Percentiles rank a stretch among this genome's conserved stretches.
These are phyloP conservation scores for Trichoderma sp. DNA, from an alignment of 2,329 filamentous ascomycete species.

Conservation along the genomic window DNA sequence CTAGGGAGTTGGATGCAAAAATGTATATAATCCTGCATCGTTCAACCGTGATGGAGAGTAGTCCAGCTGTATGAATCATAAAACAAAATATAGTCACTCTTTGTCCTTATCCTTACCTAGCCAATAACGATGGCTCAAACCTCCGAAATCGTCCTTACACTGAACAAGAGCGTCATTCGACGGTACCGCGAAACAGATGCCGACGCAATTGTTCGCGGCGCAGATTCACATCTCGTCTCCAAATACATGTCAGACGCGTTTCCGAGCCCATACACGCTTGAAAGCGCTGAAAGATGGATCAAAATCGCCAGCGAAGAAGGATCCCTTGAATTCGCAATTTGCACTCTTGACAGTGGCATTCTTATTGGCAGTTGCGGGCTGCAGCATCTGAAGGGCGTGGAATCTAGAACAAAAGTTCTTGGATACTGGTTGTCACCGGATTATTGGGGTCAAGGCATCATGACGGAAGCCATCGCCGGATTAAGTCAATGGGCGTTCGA, in stretches of 20 bases:
- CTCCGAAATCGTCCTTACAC: background rate
- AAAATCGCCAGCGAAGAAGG: slow-evolving; percentile 1
- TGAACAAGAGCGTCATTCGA: slow-evolving; percentile 5
- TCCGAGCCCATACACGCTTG: slow-evolving; percentile 5
- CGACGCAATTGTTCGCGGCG: background rate
- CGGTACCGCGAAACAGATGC: slow-evolving; percentile 2
- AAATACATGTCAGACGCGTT: slow-evolving; percentile 9
- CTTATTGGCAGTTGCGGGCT: slow-evolving; percentile 8
- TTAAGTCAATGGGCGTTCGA: slow-evolving; percentile 1
- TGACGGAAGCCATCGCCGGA: slow-evolving; percentile 3
- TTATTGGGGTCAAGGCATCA: slow-evolving; percentile 7
- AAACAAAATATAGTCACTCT: background rate
- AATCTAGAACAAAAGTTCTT: slow-evolving; percentile 11
- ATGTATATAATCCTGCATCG: background rate
- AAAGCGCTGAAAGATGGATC: background rate
- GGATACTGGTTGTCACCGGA: slow-evolving; percentile 12
- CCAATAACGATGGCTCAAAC: background rate
- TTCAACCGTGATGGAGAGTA: background rate
- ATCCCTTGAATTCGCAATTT: slow-evolving; percentile 5
- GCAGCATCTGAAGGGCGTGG: background rate
- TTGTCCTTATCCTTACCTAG: background rate
- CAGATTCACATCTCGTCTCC: background rate
- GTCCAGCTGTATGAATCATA: background rate
- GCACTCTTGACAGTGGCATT: background rate
- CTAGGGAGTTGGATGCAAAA: background rate